Evolutionary conservation across 768 basidiomycete species (phyloP), one percentile per base, ranked within the genome.

Genomic region (Psilocybe cubensis): DNA sequence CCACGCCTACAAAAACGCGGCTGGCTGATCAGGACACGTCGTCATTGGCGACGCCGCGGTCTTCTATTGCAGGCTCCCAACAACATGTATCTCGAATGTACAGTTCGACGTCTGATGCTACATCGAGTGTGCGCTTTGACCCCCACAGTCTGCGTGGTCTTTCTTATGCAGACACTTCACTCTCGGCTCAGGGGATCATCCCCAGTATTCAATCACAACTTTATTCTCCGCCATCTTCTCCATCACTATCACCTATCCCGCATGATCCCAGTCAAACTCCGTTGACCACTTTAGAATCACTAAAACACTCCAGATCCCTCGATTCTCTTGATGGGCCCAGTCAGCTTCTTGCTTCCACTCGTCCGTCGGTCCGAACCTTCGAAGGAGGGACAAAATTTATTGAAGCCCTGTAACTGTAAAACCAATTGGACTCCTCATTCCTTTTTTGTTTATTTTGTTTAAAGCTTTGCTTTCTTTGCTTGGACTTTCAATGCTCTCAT

Each of bases 381-480:
- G 63, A 64, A 51, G 73, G 74, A n/a, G 82, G 81, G 12, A 77
- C 79, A 17, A 83, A 78, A 65, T 83, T 83, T 56, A 67, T 82
- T 24, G 82, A 83, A 62, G 71, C 61, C 25, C 51, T 79, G 46
- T 78, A 68, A 70, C 35, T 35, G 43, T 51, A 46, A 23, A 43
- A 23, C 23, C 11, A 40, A 45, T 44, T 20, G 46, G 25, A 44
- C 27, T 42, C 29, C 27, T 21, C 23, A 20, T 48, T 48, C 14
- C n/a, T n/a, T 25, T 27, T 45, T 35, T 50, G 47, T 45, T 52
- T 33, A 1, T 21, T 43, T 31, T 18, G 17, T 46, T 33, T 24
- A 49, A 48, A 31, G 24, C 28, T 48, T 48, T 47, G 48, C 55
- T 56, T 50, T 50, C 52, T 21, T 52, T 29, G 24, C 35, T 51